Percentiles rank a stretch among this genome's conserved stretches.
These are phyloP conservation scores for Parathielavia appendiculata DNA, from an alignment of 495 filamentous ascomycete species.

Conservation along the genomic window DNA sequence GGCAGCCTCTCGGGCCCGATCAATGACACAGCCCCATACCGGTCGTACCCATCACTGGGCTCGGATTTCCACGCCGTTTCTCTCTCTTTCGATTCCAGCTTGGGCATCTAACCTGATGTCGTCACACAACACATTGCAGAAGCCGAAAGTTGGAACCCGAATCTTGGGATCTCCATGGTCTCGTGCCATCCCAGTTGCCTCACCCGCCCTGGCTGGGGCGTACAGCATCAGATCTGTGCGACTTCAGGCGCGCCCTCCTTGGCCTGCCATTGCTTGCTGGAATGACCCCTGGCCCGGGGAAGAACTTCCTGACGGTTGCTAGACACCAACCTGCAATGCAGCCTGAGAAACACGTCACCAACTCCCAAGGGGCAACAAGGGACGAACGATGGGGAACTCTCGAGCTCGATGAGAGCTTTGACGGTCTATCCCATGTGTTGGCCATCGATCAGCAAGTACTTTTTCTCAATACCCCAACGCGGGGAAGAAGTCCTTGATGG, in stretches of 20 bases:
- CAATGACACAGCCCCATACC: not conserved
- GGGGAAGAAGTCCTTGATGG: no score
- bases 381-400: not conserved
- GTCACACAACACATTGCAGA: not conserved
- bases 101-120: not conserved
- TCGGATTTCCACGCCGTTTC: not conserved
- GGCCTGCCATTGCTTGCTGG: no score
- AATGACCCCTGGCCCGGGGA: no score
- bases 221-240: conserved; percentile 11
- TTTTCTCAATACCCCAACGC: not conserved
- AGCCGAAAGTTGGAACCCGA: not conserved
- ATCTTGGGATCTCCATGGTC: not conserved
- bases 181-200: not conserved
- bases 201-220: not conserved
- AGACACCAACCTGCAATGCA: not conserved
- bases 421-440: not conserved
- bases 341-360: conserved; percentile 5
- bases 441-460: not conserved
- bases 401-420: not conserved
- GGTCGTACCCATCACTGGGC: not conserved
- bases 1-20: conserved; percentile 1
- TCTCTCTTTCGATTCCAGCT: not conserved
- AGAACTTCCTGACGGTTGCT: not conserved
- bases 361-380: not conserved
- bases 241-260: not conserved